Percentiles rank a stretch among this genome's conserved stretches.
phyloP scores from a whole-genome alignment of 495 filamentous ascomycete genomes.

The Hypoxylon perforatum region DNA sequence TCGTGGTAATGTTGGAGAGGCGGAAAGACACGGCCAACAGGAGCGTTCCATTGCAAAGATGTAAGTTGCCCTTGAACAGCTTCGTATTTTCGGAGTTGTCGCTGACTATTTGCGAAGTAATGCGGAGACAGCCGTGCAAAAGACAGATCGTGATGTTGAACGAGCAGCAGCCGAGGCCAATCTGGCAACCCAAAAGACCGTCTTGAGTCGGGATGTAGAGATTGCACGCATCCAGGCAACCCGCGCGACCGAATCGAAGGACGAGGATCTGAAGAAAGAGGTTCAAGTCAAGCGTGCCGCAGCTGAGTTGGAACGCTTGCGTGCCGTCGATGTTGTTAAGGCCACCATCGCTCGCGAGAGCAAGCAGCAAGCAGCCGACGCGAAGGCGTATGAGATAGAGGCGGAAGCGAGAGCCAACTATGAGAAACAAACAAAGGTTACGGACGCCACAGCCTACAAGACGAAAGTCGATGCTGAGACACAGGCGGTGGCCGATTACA shows the following conservation, averaged over 20 bases:
- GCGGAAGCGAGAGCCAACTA: conserved; percentile 67
- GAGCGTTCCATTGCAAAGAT: conserved; percentile 86
- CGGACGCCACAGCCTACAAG: conserved; percentile 64
- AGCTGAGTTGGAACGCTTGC: conserved; percentile 80
- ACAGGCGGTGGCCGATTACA: conserved; percentile 53
- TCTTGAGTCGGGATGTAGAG: conserved; percentile 75
- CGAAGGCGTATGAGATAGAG: conserved; percentile 66
- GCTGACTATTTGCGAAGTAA: conserved; percentile 47
- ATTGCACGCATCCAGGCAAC: conserved; percentile 76
- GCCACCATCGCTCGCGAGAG: conserved; percentile 78
- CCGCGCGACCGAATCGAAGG: conserved; percentile 74
- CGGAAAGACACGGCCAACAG: conserved; percentile 77
- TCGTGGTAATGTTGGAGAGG: conserved; percentile 81
- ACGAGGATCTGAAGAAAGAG: conserved; percentile 79
- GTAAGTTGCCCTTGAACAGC: conserved; percentile 27
- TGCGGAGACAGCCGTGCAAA: conserved; percentile 81
- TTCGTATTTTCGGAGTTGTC: conserved; percentile 6
- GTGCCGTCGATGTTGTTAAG: conserved; percentile 80
- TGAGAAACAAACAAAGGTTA: conserved; percentile 66
- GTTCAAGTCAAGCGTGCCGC: conserved; percentile 79
- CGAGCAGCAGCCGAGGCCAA: conserved; percentile 80
- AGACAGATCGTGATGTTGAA: conserved; percentile 84
- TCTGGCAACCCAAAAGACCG: conserved; percentile 74
- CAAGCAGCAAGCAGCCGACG: conserved; percentile 79
- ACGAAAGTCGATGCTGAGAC: conserved; percentile 49